Percentiles rank a stretch among this genome's conserved stretches.
These are phyloP conservation scores for Metschnikowia koreensis DNA, from an alignment of 805 yeast species.

Conservation along the genomic window DNA sequence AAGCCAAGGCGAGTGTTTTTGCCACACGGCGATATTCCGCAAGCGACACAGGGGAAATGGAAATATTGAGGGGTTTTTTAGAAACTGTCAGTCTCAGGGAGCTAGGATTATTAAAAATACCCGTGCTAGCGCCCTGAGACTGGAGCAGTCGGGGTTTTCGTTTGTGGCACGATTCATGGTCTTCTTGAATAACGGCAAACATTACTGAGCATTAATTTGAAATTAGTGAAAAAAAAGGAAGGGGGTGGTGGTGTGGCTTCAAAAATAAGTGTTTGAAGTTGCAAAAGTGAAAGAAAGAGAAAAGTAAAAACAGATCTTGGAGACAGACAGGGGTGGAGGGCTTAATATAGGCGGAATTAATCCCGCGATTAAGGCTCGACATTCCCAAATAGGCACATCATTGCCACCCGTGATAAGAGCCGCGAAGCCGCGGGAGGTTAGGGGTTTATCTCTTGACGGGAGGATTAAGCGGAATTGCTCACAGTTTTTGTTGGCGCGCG, in stretches of 20 bases:
- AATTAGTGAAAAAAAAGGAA: neutral
- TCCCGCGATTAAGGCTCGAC: slow-evolving; percentile 9
- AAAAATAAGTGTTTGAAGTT: slow-evolving; percentile 4
- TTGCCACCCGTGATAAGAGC: slow-evolving; percentile 2
- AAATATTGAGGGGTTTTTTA: slow-evolving; percentile 15
- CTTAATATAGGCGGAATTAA: slow-evolving; percentile 6
- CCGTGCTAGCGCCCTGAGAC: slow-evolving; percentile 34
- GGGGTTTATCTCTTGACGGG: neutral
- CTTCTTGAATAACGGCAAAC: slow-evolving; percentile 30
- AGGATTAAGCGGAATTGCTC: neutral
- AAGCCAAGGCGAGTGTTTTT: slow-evolving; percentile 50
- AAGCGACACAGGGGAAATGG: slow-evolving; percentile 19
- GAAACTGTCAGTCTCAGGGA: slow-evolving; percentile 26
- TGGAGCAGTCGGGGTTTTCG: slow-evolving; percentile 39
- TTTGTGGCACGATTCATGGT: slow-evolving; percentile 30
- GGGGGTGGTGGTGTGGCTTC: neutral
- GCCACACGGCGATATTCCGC: slow-evolving; percentile 56
- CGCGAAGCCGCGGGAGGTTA: neutral
- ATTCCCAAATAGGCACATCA: slow-evolving; percentile 2
- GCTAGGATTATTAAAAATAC: slow-evolving; percentile 18
- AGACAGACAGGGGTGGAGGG: slow-evolving; percentile 10
- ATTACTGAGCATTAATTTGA: slow-evolving; percentile 15
- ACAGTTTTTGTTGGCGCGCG: neutral
- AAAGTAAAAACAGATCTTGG: neutral
- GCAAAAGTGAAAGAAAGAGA: neutral